Conservation (phyloP, 805 yeast genomes). For the Metschnikowia hibisci region DNA sequence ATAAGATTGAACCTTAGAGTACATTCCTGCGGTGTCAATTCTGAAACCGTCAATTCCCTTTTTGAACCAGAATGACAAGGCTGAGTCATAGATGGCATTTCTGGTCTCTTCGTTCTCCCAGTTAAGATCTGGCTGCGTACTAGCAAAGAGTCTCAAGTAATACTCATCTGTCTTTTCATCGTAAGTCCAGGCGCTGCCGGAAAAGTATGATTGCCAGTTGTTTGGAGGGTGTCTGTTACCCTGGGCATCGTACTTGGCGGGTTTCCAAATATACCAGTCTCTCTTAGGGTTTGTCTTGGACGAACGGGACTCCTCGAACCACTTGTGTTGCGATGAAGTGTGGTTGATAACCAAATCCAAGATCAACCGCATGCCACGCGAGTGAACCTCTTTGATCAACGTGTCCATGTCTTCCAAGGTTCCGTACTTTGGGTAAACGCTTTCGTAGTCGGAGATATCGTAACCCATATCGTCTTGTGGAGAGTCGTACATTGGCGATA, state of each 20-base stretch:
- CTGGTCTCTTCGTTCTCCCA: constrained; percentile 50
- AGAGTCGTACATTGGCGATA: constrained; percentile 55
- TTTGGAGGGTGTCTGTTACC: constrained; percentile 54
- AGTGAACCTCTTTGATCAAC: constrained; percentile 45
- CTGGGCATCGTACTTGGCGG: constrained; percentile 42
- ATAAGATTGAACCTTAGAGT: constrained; percentile 44
- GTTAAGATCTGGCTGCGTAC: constrained; percentile 56
- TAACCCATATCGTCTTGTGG: constrained; percentile 65
- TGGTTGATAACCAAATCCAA: constrained; percentile 59
- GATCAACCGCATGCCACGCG: constrained; percentile 48
- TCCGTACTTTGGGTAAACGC: constrained; percentile 50
- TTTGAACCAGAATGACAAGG: constrained; percentile 51
- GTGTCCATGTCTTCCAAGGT: constrained; percentile 49
- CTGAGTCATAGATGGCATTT: constrained; percentile 42
- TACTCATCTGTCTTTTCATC: constrained; percentile 53
- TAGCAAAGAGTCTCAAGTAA: constrained; percentile 52
- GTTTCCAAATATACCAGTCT: constrained; percentile 61
- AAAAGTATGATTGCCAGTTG: constrained; percentile 52
- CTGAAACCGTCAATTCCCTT: constrained; percentile 59
- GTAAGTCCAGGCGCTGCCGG: constrained; percentile 55
- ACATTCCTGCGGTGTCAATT: constrained; percentile 52
- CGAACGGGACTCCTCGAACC: constrained; percentile 55
- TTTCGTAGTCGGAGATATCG: constrained; percentile 53
- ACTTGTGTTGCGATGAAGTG: constrained; percentile 50
- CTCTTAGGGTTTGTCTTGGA: constrained; percentile 51